Evolutionary conservation across 163 green algal genomes (phyloP), one percentile per base, ranked within the genome.

Genomic region (Prototheca wickerhamii): DNA sequence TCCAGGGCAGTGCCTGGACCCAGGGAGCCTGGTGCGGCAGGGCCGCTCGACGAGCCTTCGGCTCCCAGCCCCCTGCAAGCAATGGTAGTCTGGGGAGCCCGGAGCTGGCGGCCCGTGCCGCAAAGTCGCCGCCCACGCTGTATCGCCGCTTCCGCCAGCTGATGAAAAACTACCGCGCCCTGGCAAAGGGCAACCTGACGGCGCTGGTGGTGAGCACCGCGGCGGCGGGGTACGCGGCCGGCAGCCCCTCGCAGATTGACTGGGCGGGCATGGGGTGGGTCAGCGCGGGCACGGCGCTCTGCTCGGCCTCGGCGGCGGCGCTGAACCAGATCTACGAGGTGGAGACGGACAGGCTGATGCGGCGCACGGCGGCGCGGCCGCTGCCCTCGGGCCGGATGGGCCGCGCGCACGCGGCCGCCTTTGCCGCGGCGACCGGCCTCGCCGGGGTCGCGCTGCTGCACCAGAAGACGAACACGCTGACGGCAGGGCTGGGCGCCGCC

Each of bases 251-350:
- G 23, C 15, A 1, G 0, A 77, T 97, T 10, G 82, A 97, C 65
- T 95, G 83, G 76, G 64, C 37, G 1, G 77, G 80, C 42, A 69
- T 96, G 0, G 79, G 62, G 5, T 96, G 82, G 84, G 94, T 88
- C 1, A 84, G 72, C 4, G 43, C 95, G 6, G 94, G 94, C 44
- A 99, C 94, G 2, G 78, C 94, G 46, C 79, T 86, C 0, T 82
- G 79, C 29, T 80, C 92, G 25, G 86, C 89, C 2, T 90, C 78
- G n/a, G 94, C 94, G 65, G 98, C 98, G 80, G 86, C 91, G 1
- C 70, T 96, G 1, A 99, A 99, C 65, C 94, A 99, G 78, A 43
- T 73, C 30, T 84, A 82, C 64, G 80, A 96, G 64, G 66, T 90
- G 5, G 46, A 62, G 12, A 95, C 92, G 26, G 94, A 99, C 75